Conservation (phyloP, 2,329 filamentous ascomycete species). For the Emydomyces testavorans region DNA sequence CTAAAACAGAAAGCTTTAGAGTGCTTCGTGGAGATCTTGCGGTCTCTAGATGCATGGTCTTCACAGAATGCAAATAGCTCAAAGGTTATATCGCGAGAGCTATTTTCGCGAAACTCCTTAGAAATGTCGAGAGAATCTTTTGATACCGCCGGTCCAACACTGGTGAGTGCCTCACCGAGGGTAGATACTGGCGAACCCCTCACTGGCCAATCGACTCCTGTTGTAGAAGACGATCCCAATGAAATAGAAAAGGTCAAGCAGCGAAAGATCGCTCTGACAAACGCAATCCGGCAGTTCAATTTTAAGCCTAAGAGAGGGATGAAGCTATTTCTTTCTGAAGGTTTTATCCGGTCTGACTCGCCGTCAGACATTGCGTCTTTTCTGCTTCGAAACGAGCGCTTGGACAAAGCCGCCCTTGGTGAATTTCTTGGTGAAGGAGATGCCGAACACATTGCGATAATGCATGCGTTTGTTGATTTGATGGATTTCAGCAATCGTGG, state of each 20-base stretch:
- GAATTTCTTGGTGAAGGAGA: conserved; percentile 94
- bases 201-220: conserved; percentile 51
- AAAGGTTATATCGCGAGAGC: conserved; percentile 8
- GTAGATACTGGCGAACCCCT: conserved; percentile 45
- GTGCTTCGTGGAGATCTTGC: conserved; percentile 73
- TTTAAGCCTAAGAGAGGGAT: conserved; percentile 94
- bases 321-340: conserved; percentile 68
- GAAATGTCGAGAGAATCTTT: conserved; percentile 61
- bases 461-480: conserved; percentile 92
- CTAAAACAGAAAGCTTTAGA: conserved; percentile 85
- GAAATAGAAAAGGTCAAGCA: conserved; percentile 93
- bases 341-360: conserved; percentile 70
- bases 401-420: conserved; percentile 86
- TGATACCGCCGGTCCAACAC: conserved; percentile 47
- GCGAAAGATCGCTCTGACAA: conserved; percentile 79
- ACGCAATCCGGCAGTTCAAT: conserved; percentile 86
- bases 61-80: conserved; percentile 51
- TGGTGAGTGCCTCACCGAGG: conserved; percentile 48
- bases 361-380: conserved; percentile 78
- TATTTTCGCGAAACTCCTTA: conserved; percentile 37
- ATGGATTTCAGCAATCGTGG: conserved; percentile 90
- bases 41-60: conserved; percentile 89
- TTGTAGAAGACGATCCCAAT: conserved; percentile 77
- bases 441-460: conserved; percentile 83
- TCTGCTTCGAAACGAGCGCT: conserved; percentile 63